Evolutionary conservation across 495 filamentous ascomycete genomes (phyloP), one percentile per base, ranked within the genome.

Genomic region (Xylaria bambusicola): DNA sequence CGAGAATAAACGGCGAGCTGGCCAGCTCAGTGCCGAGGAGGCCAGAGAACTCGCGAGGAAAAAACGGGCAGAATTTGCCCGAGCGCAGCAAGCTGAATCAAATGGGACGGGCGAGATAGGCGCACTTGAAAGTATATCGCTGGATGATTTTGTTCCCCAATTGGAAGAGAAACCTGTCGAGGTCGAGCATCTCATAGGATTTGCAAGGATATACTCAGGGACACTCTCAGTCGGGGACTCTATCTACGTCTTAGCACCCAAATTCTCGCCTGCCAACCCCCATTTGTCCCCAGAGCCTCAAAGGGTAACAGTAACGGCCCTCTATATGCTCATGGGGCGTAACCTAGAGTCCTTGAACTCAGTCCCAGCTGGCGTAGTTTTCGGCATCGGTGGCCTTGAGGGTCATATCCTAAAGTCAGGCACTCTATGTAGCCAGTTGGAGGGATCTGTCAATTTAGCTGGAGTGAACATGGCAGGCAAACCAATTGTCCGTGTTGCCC

Each of bases 291-390:
- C 92, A 0, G 87, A 89, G 58, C 91, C 93, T 0, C 81, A 87
- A 64, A 93, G 93, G 70, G 86, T 93, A 35, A 92, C 82, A 1
- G 86, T 99, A 29, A 93, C 86, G 26, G 89, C 90, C 5, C 77
- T 99, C 18, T 99, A 99, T 74, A 88, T 98, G 61, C 81, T 99
- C 48, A 99, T 99, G 94, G 94, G 94, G 33, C 82, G 92, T 41
- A 86, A 88, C 60, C 80, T 99, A 1, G 94, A 98, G 65, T 80
- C 88, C 0, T 83, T 99, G 2, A 77, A 82, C 41, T 89, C 89
- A 0, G 92, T 98, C 0, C 92, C 94, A 2, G 93, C 94, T 20
- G 94, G 94, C 27, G 92, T 94, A 8, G 90, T 99, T 8, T 97
- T 98, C 68, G 94, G 93, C n/a, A 92, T 99, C 33, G 90, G 86